Base-by-base conservation (phyloP, 164 flowering plant species). In the Chloranthus sessilifolius region DNA sequence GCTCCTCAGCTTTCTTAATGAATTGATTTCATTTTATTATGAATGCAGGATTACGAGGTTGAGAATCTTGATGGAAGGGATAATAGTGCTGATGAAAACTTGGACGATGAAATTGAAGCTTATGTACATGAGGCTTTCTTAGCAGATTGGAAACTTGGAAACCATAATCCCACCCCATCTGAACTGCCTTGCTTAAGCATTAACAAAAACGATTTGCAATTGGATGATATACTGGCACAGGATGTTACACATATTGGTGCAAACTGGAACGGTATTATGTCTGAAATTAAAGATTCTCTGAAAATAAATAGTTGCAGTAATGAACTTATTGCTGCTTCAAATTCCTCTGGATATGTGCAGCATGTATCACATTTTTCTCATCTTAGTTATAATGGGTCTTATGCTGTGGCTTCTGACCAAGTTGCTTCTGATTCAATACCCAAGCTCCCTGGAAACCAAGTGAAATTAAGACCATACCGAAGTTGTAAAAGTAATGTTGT, bases 111-210 rank as follows among this genome's bases (percentile, higher is more conserved):
- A 42, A 81, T 73, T 51, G 88, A 71, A 73, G 76, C 90, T 29
- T 88, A 72, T 62, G 86, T 88, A 43, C 96, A 91, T 60, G 85
- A 88, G 60, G 96, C 80, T 17, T 88, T 91, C 62, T 72, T 83
- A 50, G 82, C 88, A 29, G 95, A 88, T 71, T 86, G 88, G 87
- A 81, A 72, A 45, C 88, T 91, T 10, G 62, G 38, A 33, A 41
- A 31, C 24, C 53, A 72, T 29, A 36, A 31, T 50, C 37, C 20
- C 17, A 22, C 31, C 31, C 49, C 65, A 27, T 53, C 70, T 59
- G 69, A 49, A 50, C 34, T 23, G 47, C 52, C 68, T 38, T 12
- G 17, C 45, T 50, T 67, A 12, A 40, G 51, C 38, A 17, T 35
- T 37, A 23, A 50, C 52, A 55, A 44, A 21, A 56, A 57, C 38